phyloP scores from a whole-genome alignment of 2,329 filamentous ascomycete genomes.

The Thielaviopsis euricoi region DNA sequence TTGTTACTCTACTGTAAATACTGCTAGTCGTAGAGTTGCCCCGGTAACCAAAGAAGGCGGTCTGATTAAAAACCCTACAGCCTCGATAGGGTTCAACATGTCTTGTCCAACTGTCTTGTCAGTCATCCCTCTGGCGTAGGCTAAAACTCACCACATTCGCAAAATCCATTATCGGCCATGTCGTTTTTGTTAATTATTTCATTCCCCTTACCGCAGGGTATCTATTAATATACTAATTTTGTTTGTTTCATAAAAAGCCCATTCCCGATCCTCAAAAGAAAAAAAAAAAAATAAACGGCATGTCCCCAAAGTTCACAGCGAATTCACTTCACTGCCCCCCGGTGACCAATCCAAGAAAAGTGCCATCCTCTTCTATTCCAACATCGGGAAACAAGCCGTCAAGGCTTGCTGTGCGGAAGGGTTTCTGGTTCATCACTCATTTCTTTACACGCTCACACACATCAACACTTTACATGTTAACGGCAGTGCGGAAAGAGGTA shows the following conservation, averaged over 20 bases:
- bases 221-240: constrained; percentile 9
- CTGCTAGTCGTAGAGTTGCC: not conserved
- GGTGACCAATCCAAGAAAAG: not conserved
- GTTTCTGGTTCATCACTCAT: constrained; percentile 11
- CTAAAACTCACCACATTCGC: not conserved
- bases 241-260: constrained; percentile 5
- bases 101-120: not conserved
- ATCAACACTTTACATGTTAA: constrained; percentile 55
- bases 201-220: constrained; percentile 9
- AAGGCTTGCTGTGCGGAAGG: constrained; percentile 10
- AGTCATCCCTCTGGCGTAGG: not conserved
- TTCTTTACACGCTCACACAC: not conserved
- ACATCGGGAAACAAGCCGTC: constrained; percentile 8
- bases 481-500: constrained; percentile 74
- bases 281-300: constrained; percentile 2
- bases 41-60: not conserved
- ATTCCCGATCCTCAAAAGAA: constrained; percentile 3
- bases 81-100: not conserved
- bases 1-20: not conserved
- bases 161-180: not conserved
- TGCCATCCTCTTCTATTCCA: constrained; percentile 2
- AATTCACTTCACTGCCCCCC: not conserved
- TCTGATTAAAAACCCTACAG: not conserved
- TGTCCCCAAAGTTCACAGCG: not conserved
- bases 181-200: constrained; percentile 4